A percentile compares a stretch with the other conserved stretches of the same genome.
Evolutionary conservation across 2,329 filamentous ascomycete species (phyloP).

Genomic region (Dendryphion nanum): DNA sequence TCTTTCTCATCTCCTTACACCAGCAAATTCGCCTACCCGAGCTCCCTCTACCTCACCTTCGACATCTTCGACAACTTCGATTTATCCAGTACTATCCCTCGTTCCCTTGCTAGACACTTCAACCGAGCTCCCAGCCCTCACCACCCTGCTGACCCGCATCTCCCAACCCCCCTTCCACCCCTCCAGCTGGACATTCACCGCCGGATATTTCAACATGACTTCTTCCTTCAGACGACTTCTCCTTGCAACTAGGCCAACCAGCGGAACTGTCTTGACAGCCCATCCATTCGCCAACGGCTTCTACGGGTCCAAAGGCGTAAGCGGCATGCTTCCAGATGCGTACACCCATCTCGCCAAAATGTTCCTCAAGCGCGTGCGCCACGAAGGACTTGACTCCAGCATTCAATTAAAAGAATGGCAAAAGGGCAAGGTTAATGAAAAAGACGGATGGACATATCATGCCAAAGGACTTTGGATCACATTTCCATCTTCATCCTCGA

Average conservation of each 20-base stretch:
- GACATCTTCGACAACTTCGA: constrained; percentile 47
- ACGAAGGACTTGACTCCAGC: constrained; percentile 53
- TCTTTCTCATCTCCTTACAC: constrained; percentile 65
- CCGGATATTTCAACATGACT: constrained; percentile 97
- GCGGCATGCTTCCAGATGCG: constrained; percentile 84
- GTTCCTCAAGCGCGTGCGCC: constrained; percentile 67
- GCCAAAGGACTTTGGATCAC: constrained; percentile 95
- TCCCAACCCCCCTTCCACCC: constrained; percentile 61
- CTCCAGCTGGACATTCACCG: constrained; percentile 92
- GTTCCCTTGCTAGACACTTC: constrained; percentile 84
- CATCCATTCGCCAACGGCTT: constrained; percentile 95
- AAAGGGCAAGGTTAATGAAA: constrained; percentile 73
- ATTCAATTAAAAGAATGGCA: constrained; percentile 87
- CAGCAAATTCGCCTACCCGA: constrained; percentile 37
- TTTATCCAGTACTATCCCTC: constrained; percentile 86
- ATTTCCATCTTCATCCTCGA: constrained; percentile 47
- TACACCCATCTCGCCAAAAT: constrained; percentile 85
- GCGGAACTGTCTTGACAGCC: constrained; percentile 85
- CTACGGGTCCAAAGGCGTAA: constrained; percentile 82
- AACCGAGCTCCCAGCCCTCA: constrained; percentile 83
- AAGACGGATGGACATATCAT: constrained; percentile 94
- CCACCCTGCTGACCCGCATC: constrained; percentile 71
- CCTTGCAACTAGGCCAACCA: constrained; percentile 66
- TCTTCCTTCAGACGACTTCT: constrained; percentile 78
- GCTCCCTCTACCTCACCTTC: constrained; percentile 14